These are phyloP conservation scores for Lignosus rhinocerotis DNA, from an alignment of 1,284 basidiomycete genomes.

Conservation along the genomic window DNA sequence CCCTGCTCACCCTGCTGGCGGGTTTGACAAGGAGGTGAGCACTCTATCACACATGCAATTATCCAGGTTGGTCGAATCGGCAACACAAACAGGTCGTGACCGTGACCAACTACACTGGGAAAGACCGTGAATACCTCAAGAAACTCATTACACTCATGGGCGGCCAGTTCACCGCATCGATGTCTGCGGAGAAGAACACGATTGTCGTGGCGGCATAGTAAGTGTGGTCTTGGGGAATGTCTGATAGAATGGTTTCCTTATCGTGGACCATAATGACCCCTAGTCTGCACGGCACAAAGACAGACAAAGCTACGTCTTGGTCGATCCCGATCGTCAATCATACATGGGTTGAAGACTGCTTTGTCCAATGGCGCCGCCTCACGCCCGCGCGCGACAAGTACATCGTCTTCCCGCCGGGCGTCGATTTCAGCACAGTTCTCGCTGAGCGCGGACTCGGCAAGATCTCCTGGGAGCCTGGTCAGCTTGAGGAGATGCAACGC, in stretches of 20 bases:
- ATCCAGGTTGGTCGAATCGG: background rate
- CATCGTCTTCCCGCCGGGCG: conserved; percentile 61
- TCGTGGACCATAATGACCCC: background rate
- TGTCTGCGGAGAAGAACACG: conserved; percentile 68
- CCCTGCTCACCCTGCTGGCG: conserved; percentile 41
- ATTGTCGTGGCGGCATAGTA: conserved; percentile 84
- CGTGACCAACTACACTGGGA: conserved; percentile 86
- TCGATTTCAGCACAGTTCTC: conserved; percentile 65
- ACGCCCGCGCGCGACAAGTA: conserved; percentile 64
- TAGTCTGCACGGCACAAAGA: conserved; percentile 74
- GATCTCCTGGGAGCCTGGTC: conserved; percentile 33
- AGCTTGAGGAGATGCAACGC: conserved; percentile 30
- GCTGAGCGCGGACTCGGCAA: conserved; percentile 51
- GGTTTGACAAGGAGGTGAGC: conserved; percentile 42
- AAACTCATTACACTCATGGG: conserved; percentile 78
- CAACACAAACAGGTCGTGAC: conserved; percentile 60
- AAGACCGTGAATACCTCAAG: conserved; percentile 83
- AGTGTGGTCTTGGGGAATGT: conserved; percentile 24
- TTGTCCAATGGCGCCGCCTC: conserved; percentile 72
- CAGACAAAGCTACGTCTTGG: conserved; percentile 75
- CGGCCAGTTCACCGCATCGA: conserved; percentile 77
- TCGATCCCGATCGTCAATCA: conserved; percentile 87
- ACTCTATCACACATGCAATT: no score
- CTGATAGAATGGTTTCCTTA: background rate
- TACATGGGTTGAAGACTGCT: conserved; percentile 87